A percentile compares a stretch with the other conserved stretches of the same genome.
Evolutionary conservation across 441 rosid species (phyloP).

Genomic region (Pelargonium citronellum): DNA sequence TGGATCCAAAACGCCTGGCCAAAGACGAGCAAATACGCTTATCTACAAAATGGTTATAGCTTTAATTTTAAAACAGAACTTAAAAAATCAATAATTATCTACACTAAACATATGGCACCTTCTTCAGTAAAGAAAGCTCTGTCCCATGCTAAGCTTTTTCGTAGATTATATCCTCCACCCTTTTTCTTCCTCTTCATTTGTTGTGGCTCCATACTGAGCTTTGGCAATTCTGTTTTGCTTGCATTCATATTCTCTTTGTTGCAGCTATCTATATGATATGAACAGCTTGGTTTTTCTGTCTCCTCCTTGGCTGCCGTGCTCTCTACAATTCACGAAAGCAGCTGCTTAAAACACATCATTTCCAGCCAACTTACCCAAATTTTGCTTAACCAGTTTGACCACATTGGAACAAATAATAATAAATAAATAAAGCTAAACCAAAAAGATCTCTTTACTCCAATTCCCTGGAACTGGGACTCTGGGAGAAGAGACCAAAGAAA

Average conservation of each 20-base stretch:
- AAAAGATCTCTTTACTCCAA: background rate
- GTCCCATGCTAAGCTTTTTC: constrained; percentile 93
- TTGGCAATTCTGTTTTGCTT: constrained; percentile 42
- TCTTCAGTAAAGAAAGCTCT: constrained; percentile 83
- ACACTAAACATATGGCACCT: constrained; percentile 36
- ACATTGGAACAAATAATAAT: background rate
- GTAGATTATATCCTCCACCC: constrained; percentile 64
- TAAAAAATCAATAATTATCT: background rate
- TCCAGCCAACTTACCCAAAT: background rate
- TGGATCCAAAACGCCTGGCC: constrained; percentile 73
- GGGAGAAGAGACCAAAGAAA: background rate
- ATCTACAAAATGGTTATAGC: background rate
- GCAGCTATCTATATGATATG: constrained; percentile 23
- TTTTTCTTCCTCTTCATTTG: constrained; percentile 88
- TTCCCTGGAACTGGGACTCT: constrained; percentile 3
- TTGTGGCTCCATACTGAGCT: constrained; percentile 60
- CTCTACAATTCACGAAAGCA: constrained; percentile 26
- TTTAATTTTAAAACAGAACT: constrained; percentile 3
- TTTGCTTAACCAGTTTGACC: background rate
- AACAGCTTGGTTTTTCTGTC: constrained; percentile 22
- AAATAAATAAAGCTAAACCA: background rate
- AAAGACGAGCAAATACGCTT: constrained; percentile 8
- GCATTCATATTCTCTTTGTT: constrained; percentile 41
- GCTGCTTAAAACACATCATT: background rate
- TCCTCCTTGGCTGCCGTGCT: constrained; percentile 20